phyloP scores from a whole-genome alignment of 2,329 filamentous ascomycete genomes.

The Tolypocladium guangdongense region DNA sequence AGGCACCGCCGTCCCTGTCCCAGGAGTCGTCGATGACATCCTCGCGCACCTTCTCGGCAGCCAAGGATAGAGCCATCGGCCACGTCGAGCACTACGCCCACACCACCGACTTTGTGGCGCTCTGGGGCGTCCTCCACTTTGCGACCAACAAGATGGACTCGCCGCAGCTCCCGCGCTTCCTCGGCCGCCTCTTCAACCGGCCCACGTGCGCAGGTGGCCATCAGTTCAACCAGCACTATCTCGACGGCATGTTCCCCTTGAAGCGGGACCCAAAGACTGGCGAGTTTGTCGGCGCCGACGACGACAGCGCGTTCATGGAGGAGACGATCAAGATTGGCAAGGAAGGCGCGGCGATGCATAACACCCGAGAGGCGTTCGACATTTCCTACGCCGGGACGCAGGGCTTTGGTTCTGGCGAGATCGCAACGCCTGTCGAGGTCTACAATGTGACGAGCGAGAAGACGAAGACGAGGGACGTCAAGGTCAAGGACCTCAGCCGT shows the following conservation, averaged over 20 bases:
- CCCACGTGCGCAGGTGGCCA: conserved; percentile 40
- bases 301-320: conserved; percentile 50
- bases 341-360: conserved; percentile 30
- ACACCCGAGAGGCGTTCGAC: conserved; percentile 35
- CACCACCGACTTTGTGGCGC: conserved; percentile 59
- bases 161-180: conserved; percentile 45
- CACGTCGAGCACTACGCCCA: conserved; percentile 78
- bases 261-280: conserved; percentile 29
- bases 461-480: conserved; percentile 25
- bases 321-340: conserved; percentile 37
- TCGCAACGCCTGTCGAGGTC: conserved; percentile 25
- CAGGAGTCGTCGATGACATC: conserved; percentile 20
- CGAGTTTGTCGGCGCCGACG: conserved; percentile 29
- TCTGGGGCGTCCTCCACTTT: conserved; percentile 66
- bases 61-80: conserved; percentile 43
- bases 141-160: conserved; percentile 30
- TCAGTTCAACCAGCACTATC: conserved; percentile 50
- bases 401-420: conserved; percentile 24
- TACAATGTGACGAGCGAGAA: conserved; percentile 19
- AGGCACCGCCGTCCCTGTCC: conserved; percentile 6
- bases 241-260: conserved; percentile 51
- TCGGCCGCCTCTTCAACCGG: conserved; percentile 49
- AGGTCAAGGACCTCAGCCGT: conserved; percentile 49
- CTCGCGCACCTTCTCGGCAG: conserved; percentile 23
- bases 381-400: conserved; percentile 33